Percentiles rank a stretch among this genome's conserved stretches.
Conservation (phyloP, 345 rosid genomes). For the Brassica napus region Da-Ae NC_063443.1:14996501-14997000, state of each 20-base stretch:
- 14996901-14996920: too few relatives aligned
- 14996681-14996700: background rate
- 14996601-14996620: background rate
- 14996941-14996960: background rate
- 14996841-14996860: background rate
- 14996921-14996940: background rate
- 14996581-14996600: conserved; percentile 11
- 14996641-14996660: background rate
- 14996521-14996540: background rate
- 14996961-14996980: background rate
- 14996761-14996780: background rate
- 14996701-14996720: background rate
- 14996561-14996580: conserved; percentile 10
- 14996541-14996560: background rate
- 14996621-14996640: background rate
- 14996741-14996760: background rate
- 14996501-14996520: background rate
- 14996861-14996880: background rate
- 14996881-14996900: background rate
- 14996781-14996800: background rate
- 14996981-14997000: background rate
- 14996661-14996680: background rate
- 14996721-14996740: background rate
- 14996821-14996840: background rate
- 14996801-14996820: background rate